Conservation (phyloP, 2,329 filamentous ascomycete species). For the Aschersonia sp. region DNA sequence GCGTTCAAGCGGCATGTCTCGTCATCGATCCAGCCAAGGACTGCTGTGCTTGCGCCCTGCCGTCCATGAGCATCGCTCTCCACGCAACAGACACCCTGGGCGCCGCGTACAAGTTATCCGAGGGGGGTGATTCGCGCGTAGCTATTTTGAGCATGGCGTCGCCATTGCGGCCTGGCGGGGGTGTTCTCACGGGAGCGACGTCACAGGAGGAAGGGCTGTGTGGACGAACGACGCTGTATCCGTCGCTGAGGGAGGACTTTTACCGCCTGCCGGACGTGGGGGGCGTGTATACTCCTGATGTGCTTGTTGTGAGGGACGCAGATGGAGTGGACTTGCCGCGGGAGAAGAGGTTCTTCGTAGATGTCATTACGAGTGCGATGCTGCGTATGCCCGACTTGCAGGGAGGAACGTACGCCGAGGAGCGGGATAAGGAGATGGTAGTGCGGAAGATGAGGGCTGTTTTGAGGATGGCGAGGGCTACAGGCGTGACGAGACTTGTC, state of each 20-base stretch:
- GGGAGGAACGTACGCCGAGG: conserved; percentile 24
- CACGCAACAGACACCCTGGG: conserved; percentile 36
- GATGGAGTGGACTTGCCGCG: conserved; percentile 10
- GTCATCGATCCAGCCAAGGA: conserved; percentile 13
- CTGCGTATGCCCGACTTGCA: conserved; percentile 40
- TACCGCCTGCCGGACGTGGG: conserved; percentile 46
- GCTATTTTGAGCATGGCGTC: conserved; percentile 52
- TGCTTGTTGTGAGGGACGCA: conserved; percentile 39
- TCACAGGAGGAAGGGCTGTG: conserved; percentile 50
- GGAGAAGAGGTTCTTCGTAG: conserved; percentile 40
- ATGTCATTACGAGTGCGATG: conserved; percentile 44
- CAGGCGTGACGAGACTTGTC: conserved; percentile 33
- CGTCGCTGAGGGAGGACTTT: conserved; percentile 28
- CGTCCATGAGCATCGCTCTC: conserved; percentile 20
- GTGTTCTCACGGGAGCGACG: conserved; percentile 43
- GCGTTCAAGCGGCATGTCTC: conserved; percentile 36
- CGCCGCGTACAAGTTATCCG: conserved; percentile 21
- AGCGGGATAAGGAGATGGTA: conserved; percentile 34
- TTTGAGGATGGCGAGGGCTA: conserved; percentile 32
- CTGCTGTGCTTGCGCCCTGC: not conserved
- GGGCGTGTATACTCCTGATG: conserved; percentile 26
- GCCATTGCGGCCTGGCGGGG: conserved; percentile 44
- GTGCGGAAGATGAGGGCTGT: conserved; percentile 42
- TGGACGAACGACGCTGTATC: conserved; percentile 12
- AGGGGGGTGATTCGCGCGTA: conserved; percentile 12